Evolutionary conservation across 2,329 filamentous ascomycete species (phyloP).

Genomic region (Teratosphaeria gauchensis): DNA sequence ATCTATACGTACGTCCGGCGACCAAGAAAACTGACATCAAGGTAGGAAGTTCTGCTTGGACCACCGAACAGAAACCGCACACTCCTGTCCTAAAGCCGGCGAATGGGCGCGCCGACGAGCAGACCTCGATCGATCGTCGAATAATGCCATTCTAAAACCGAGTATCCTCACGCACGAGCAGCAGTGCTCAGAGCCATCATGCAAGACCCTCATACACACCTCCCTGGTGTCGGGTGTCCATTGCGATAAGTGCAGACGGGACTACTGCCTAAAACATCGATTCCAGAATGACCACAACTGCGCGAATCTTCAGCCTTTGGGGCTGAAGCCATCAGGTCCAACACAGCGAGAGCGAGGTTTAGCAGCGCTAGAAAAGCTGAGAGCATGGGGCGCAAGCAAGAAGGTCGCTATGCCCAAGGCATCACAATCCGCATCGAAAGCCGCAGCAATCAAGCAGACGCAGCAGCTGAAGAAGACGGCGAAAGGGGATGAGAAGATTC

Average conservation of each 20-base stretch:
- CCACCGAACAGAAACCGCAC: constrained; percentile 76
- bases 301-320: constrained; percentile 56
- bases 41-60: constrained; percentile 66
- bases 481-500: constrained; percentile 78
- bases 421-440: constrained; percentile 46
- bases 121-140: constrained; percentile 24
- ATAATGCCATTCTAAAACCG: constrained; percentile 34
- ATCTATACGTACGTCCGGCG: neutral
- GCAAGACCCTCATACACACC: constrained; percentile 64
- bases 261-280: constrained; percentile 71
- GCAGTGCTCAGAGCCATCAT: constrained; percentile 56
- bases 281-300: constrained; percentile 77
- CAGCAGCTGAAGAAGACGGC: constrained; percentile 76
- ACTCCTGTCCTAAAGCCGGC: constrained; percentile 55
- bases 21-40: neutral
- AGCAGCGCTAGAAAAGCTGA: constrained; percentile 66
- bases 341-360: constrained; percentile 54
- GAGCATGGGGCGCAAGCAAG: constrained; percentile 71
- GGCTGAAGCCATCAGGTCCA: constrained; percentile 31
- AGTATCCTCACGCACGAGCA: constrained; percentile 53
- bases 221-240: constrained; percentile 58
- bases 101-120: constrained; percentile 48
- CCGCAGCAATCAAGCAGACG: constrained; percentile 54
- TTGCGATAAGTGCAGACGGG: constrained; percentile 60
- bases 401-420: constrained; percentile 24